Evolutionary conservation across 2,329 filamentous ascomycete species (phyloP), one percentile per base, ranked within the genome.

Genomic region (Neonectria faginata): DNA sequence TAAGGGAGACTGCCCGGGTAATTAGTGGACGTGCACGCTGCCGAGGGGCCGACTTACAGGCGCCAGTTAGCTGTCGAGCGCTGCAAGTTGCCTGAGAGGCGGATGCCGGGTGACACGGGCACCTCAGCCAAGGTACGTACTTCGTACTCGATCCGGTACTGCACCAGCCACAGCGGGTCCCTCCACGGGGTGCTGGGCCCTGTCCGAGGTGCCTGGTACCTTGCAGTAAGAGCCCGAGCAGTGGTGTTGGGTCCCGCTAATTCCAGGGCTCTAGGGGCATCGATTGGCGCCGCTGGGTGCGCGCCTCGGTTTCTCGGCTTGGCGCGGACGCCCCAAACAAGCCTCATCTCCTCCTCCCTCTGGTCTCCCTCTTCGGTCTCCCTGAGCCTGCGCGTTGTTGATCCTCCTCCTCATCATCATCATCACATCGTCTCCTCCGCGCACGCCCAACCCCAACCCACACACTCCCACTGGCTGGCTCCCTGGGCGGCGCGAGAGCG

Each of bases 251-350:
- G 48, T 14, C 60, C 53, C 54, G 39, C 47, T 58, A 20, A 44
- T 45, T 33, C 11, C 33, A 16, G 14, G 2, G n/a, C 22, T 18
- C 3, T 7, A 27, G 11, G 14, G 10, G 6, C 11, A n/a, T 27
- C 20, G 0, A 55, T 63, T 63, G 55, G 55, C 3, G 6, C 10
- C 3, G 25, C 9, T 22, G 20, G 25, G 14, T 39, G 36, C 47
- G 41, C 57, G 48, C 54, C 20, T 36, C 14, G 56, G 36, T 48
- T 25, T 51, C 18, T 31, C 56, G 27, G 56, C 56, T 59, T 64
- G 62, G 65, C 62, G 66, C 44, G 61, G n/a, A 50, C 60, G 65
- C 63, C 67, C 62, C 71, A 70, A 74, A 74, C 71, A 67, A 73
- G 67, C 71, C 67, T 73, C 72, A 74, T 68, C 69, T 72, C 70